Conservation (phyloP, 2,329 filamentous ascomycete species). For the Penicillium sp. region DNA sequence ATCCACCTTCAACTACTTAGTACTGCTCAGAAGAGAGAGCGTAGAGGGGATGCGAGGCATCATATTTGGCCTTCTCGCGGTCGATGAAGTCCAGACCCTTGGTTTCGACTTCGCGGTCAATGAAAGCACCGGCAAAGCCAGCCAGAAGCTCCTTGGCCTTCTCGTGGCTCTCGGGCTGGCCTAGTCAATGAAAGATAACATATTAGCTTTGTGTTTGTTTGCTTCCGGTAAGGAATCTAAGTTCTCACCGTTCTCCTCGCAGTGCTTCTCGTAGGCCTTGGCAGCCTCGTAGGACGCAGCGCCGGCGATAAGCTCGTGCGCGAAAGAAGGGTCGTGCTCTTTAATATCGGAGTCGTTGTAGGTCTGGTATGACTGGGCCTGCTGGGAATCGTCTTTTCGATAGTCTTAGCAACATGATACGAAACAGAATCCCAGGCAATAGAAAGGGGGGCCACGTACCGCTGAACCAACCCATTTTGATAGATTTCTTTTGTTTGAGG, state of each 20-base stretch:
- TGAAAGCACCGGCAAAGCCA: constrained; percentile 66
- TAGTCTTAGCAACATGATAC: not conserved
- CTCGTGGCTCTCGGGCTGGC: constrained; percentile 62
- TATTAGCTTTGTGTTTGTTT: not conserved
- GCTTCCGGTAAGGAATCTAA: not conserved
- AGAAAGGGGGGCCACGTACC: constrained; percentile 7
- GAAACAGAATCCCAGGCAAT: not conserved
- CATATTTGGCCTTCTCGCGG: constrained; percentile 53
- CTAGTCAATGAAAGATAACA: constrained; percentile 33
- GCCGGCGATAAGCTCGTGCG: constrained; percentile 69
- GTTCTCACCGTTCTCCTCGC: constrained; percentile 58
- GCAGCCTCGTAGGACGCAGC: constrained; percentile 72
- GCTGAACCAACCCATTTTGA: constrained; percentile 22
- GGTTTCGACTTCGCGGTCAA: constrained; percentile 68
- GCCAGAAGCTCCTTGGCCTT: constrained; percentile 72
- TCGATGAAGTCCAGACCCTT: constrained; percentile 58
- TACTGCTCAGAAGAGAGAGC: not conserved
- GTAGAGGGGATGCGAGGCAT: constrained; percentile 37
- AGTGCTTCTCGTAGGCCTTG: constrained; percentile 70
- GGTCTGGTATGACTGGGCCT: constrained; percentile 44
- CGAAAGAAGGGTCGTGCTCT: constrained; percentile 56
- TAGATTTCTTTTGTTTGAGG: not conserved
- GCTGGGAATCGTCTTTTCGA: constrained; percentile 40
- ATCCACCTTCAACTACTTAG: not conserved
- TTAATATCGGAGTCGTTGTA: constrained; percentile 2